Evolutionary conservation across 192 early-diverging fungal genomes (phyloP), one percentile per base, ranked within the genome.

Genomic region (Backusella liffmaniae): DNA sequence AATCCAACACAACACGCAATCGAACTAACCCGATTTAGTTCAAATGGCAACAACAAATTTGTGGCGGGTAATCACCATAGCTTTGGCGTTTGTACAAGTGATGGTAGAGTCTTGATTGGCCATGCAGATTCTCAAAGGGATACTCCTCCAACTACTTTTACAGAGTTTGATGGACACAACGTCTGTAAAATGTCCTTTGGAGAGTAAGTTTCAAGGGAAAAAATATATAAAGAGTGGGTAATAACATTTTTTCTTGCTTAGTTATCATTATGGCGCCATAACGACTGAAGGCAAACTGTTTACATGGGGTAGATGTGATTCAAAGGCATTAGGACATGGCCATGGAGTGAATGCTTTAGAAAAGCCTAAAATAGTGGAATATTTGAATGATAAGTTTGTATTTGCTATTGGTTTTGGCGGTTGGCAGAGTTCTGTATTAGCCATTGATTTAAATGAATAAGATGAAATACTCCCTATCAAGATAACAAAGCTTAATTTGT

Each of bases 331-430:
- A 9, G 77, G 77, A 8, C 77, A 73, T 42, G 77, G 77, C 3
- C 1, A 15, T 8, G 36, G 32, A 15, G 36, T 34, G 65, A 7
- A 29, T 10, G 41, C 44, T 66, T 6, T 21, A 8, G 56, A 66
- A 16, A 6, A 23, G 0, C 36, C 37, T 21, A 70, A 56, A 67
- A 23, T 77, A 16, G 66, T 67, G 13, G 66, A 42, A 26, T 6
- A 8, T 5, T 66, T 78, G 2, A 29, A 73, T n/a, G n/a, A 78
- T 73, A 73, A 59, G 66, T 74, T 78, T 74, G 66, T 70, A 5
- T 78, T 78, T 78, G 77, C 71, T n/a, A 68, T 73, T 21, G 67
- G 72, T 26, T 78, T 78, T 78, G 77, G 77, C 35, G 77, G 77
- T 1, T 78, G 77, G 77, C 77, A 78, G 16, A 78, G 77, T 46